Conservation (phyloP, 208 protist species). For the Acanthamoeba triangularis region DNA sequence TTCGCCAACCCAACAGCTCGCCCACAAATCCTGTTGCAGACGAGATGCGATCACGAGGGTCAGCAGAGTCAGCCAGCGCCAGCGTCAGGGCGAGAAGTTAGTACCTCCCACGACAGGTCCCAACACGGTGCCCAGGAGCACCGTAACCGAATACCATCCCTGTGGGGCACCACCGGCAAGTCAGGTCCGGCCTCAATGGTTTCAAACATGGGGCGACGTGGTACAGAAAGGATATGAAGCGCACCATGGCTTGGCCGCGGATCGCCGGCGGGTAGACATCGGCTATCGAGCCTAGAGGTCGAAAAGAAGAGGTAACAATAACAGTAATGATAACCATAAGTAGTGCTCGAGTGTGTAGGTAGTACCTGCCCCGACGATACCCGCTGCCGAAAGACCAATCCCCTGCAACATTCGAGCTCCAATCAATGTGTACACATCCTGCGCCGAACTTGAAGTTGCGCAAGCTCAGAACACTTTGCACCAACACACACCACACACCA, state of each 20-base stretch:
- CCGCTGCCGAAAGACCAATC: not conserved
- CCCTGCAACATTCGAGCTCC: not conserved
- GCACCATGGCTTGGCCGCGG: conserved; percentile 6
- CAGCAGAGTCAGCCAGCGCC: not conserved
- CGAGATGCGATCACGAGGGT: not conserved
- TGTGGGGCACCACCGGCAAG: not conserved
- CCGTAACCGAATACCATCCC: conserved; percentile 6
- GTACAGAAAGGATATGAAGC: not conserved
- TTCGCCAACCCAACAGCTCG: conserved; percentile 38
- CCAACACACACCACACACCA: no score
- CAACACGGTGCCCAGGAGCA: not conserved
- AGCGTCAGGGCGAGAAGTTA: not conserved
- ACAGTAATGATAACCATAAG: no score
- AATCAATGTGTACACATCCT: not conserved
- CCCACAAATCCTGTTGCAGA: conserved; percentile 30
- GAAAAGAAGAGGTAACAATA: no score
- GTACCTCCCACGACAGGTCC: not conserved
- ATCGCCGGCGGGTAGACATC: conserved; percentile 38
- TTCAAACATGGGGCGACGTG: not conserved
- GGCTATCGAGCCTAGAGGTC: not conserved
- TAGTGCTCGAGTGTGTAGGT: no score
- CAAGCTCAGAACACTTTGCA: not conserved
- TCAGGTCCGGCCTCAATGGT: not conserved
- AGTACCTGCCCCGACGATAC: not conserved
- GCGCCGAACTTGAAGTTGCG: not conserved